phyloP scores from a whole-genome alignment of 2,329 filamentous ascomycete genomes.

The Xylariomycetidae sp. region DNA sequence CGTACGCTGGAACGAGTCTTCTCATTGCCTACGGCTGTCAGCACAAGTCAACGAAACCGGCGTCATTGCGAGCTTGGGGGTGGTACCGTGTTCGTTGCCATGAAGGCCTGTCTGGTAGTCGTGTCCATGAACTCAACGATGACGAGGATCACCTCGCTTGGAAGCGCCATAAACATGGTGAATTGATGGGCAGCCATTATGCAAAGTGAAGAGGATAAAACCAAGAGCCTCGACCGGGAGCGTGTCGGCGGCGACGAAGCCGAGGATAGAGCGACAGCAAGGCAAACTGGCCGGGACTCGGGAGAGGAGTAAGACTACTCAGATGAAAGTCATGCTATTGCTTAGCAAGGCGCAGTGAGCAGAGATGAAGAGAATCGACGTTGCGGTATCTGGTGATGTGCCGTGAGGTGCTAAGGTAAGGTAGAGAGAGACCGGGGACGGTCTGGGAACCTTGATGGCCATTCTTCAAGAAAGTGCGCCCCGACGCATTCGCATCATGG shows the following conservation, averaged over 20 bases:
- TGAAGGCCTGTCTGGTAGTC: constrained; percentile 9
- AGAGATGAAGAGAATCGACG: neutral
- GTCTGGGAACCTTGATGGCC: neutral
- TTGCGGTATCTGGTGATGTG: neutral
- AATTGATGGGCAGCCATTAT: neutral
- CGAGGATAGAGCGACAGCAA: neutral
- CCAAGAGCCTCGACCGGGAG: too few relatives aligned
- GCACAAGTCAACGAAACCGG: constrained; percentile 1
- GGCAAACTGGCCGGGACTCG: neutral
- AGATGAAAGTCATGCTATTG: neutral
- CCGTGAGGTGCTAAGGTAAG: neutral
- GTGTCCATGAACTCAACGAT: constrained; percentile 18
- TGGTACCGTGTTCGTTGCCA: constrained; percentile 17
- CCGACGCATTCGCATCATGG: too few relatives aligned
- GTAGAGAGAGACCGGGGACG: too few relatives aligned
- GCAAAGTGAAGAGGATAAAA: neutral
- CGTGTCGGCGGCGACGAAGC: constrained; percentile 1
- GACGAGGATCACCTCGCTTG: constrained; percentile 15
- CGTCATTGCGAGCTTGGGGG: neutral
- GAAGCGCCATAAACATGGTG: constrained; percentile 4
- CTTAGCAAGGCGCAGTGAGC: neutral
- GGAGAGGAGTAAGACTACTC: neutral
- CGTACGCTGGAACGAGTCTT: constrained; percentile 7
- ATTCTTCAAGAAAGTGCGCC: too few relatives aligned
- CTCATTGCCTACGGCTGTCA: constrained; percentile 9